Percentiles rank a stretch among this genome's conserved stretches.
Conservation (phyloP, 1,139 yeast species). For the Geotrichum bryndzae region DNA sequence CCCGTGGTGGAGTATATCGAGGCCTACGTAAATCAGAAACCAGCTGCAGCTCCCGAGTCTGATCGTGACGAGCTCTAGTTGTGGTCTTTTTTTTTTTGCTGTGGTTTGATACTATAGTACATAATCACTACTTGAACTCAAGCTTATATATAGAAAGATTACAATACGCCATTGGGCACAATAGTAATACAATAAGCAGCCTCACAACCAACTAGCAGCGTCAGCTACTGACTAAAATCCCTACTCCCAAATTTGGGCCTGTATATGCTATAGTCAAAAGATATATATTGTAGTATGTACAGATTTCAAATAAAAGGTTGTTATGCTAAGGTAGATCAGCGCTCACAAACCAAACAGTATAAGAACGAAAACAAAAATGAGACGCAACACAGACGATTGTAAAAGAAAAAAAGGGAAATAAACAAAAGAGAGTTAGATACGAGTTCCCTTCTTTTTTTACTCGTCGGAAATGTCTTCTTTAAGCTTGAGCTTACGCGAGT, state of each 20-base stretch:
- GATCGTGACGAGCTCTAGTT: neutral
- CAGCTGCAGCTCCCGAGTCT: neutral
- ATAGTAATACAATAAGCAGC: neutral
- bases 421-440: neutral
- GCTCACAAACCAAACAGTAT: neutral
- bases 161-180: too few species aligned
- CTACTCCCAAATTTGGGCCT: too few species aligned
- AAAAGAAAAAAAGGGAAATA: neutral
- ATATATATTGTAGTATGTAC: neutral
- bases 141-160: too few species aligned
- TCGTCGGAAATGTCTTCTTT: constrained; percentile 37
- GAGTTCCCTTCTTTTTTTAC: neutral
- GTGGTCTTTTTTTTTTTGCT: too few species aligned
- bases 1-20: constrained; percentile 29
- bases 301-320: neutral
- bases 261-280: neutral
- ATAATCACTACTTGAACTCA: too few species aligned
- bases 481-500: constrained; percentile 52
- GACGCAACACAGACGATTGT: neutral
- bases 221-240: too few species aligned
- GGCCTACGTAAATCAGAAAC: neutral
- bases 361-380: neutral
- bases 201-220: neutral
- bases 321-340: neutral
- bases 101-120: too few species aligned